These are phyloP conservation scores for Gypsophila paniculata DNA, from an alignment of 179 eudicot genomes.

Conservation along the genomic window DNA sequence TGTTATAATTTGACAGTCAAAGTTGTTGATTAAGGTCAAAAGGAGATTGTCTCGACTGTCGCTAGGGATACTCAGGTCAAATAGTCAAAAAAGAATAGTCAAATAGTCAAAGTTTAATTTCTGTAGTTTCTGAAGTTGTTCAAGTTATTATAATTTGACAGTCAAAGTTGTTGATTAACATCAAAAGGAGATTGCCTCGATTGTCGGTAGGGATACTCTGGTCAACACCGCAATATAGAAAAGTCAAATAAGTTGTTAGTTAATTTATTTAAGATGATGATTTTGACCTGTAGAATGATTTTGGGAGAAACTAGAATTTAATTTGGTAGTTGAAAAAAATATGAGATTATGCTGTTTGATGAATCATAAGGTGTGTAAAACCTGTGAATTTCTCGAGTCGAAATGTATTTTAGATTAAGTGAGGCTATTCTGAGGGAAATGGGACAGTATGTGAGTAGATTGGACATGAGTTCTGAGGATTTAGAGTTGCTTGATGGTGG, in stretches of 20 bases:
- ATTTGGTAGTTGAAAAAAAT: not conserved
- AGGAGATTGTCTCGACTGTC: no score
- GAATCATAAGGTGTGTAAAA: not conserved
- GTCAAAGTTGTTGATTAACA: no score
- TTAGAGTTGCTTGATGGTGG: constrained; percentile 16
- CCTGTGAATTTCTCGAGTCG: constrained; percentile 3
- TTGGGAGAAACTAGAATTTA: not conserved
- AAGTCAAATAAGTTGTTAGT: no score
- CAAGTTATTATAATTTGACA: no score
- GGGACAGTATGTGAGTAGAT: constrained; percentile 30
- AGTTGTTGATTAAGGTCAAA: no score
- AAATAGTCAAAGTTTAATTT: no score
- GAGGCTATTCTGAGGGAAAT: constrained; percentile 25
- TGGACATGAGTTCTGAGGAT: constrained; percentile 22
- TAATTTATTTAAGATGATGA: not conserved
- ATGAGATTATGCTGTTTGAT: constrained; percentile 8
- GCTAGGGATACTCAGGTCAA: no score
- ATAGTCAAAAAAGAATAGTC: no score
- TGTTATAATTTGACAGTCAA: not conserved
- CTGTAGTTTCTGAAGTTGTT: no score
- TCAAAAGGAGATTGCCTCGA: no score
- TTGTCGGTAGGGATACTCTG: no score
- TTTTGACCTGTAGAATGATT: not conserved
- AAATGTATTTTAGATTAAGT: constrained; percentile 23
- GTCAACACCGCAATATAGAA: no score